Percentiles rank a stretch among this genome's conserved stretches.
phyloP scores from a whole-genome alignment of 2,329 filamentous ascomycete genomes.

The Ophiostoma angusticollis region DNA sequence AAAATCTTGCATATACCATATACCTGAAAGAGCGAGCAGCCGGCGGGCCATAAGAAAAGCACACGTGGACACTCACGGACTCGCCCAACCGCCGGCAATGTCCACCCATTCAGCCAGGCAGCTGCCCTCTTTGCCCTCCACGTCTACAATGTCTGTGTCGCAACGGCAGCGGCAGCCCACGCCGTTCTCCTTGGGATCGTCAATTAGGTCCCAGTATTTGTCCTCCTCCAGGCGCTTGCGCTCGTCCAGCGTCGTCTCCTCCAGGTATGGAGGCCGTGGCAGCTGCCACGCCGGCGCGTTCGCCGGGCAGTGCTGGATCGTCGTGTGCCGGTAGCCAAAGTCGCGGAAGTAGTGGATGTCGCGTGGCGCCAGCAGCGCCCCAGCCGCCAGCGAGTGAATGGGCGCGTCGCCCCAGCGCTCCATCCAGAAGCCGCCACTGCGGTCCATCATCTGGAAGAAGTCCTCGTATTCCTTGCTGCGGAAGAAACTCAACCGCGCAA shows the following conservation, averaged over 20 bases:
- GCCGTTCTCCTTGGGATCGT: conserved; percentile 83
- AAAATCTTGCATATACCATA: neutral
- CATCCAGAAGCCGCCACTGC: conserved; percentile 97
- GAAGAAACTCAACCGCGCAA: conserved; percentile 89
- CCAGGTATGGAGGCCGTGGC: conserved; percentile 64
- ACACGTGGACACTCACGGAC: too few relatives aligned
- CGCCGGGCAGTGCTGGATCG: conserved; percentile 94
- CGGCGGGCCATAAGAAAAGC: too few relatives aligned
- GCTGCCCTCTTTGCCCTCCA: conserved; percentile 93
- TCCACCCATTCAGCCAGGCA: conserved; percentile 96
- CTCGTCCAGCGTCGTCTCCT: conserved; percentile 67
- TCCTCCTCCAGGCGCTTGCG: conserved; percentile 84
- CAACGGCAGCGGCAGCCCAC: conserved; percentile 94
- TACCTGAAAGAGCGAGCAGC: too few relatives aligned
- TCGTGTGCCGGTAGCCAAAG: conserved; percentile 95
- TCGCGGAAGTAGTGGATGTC: conserved; percentile 99
- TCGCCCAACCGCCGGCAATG: conserved; percentile 84
- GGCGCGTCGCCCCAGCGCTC: conserved; percentile 99
- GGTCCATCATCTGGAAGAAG: conserved; percentile 98
- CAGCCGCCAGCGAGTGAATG: conserved; percentile 92
- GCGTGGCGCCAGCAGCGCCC: conserved; percentile 63
- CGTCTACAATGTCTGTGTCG: conserved; percentile 93
- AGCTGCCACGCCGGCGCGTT: conserved; percentile 87
- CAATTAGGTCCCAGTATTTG: conserved; percentile 85
- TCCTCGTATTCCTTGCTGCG: conserved; percentile 94